Conservation (phyloP, 306 rosid species). For the Rosa rugosa region DNA sequence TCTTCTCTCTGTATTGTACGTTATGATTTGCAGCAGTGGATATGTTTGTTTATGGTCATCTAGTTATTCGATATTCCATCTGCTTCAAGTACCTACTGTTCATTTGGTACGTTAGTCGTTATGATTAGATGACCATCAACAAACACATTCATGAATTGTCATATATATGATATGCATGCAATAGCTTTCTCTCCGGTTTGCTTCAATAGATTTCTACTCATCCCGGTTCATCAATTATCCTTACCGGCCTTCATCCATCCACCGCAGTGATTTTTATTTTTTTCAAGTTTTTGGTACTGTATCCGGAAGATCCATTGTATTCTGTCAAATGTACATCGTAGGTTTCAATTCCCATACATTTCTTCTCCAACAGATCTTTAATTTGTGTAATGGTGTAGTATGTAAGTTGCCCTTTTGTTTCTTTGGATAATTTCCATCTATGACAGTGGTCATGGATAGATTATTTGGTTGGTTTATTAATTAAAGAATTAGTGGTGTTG, state of each 20-base stretch:
- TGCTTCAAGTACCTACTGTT: neutral
- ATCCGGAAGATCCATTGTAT: neutral
- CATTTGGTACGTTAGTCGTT: neutral
- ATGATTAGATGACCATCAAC: slow-evolving; percentile 53
- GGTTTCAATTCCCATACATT: no score
- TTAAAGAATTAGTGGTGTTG: no score
- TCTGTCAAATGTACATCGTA: no score
- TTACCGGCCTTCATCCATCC: no score
- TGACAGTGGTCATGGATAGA: no score
- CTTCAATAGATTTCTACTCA: neutral
- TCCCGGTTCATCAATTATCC: neutral
- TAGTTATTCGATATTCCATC: slow-evolving; percentile 4
- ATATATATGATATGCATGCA: slow-evolving; percentile 11
- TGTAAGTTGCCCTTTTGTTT: no score
- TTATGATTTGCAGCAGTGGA: slow-evolving; percentile 22
- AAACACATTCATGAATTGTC: slow-evolving; percentile 29
- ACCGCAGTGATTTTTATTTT: no score
- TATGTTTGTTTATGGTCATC: slow-evolving; percentile 44
- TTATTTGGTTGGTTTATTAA: no score
- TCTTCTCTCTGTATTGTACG: neutral
- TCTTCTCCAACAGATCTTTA: no score
- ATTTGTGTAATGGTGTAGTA: no score
- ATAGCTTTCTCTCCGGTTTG: neutral
- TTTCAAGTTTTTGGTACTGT: neutral
- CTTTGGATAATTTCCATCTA: no score